Evolutionary conservation across 202 grass and related monocot genomes (phyloP).

Genomic region (Eragrostis tef): DNA sequence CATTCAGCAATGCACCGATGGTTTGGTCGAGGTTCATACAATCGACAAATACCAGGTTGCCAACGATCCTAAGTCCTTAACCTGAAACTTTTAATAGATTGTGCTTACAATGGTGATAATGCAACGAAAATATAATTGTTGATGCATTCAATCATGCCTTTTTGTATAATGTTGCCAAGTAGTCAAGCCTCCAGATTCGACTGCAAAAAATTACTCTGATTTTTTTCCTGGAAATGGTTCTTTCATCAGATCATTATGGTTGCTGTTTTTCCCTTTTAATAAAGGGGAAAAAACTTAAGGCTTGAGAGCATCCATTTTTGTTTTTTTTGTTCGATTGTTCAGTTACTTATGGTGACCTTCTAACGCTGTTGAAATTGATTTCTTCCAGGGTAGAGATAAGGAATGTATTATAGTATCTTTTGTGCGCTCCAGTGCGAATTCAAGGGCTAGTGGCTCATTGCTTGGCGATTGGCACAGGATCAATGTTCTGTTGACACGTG

Average conservation of each 20-base stretch:
- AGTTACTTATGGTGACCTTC: conserved; percentile 3
- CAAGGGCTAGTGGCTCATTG: conserved; percentile 66
- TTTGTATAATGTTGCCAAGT: conserved; percentile 34
- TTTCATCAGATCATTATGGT: conserved; percentile 23
- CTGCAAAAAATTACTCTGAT: not conserved
- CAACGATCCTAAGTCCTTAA: conserved; percentile 1
- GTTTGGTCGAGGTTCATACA: conserved; percentile 88
- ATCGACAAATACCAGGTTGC: conserved; percentile 96
- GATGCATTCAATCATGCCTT: not conserved
- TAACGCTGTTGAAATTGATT: conserved; percentile 33
- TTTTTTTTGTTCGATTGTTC: conserved; percentile 20
- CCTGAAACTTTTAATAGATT: conserved; percentile 22
- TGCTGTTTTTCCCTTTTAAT: not conserved
- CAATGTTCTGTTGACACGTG: conserved; percentile 86
- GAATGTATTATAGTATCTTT: conserved; percentile 93
- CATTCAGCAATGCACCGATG: conserved; percentile 65
- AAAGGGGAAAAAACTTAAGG: not conserved
- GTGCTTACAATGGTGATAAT: not conserved
- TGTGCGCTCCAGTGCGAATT: conserved; percentile 68
- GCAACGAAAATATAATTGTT: not conserved
- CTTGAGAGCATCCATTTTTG: conserved; percentile 19
- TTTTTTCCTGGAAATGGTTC: not conserved
- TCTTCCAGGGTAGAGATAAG: conserved; percentile 90
- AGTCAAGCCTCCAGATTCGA: conserved; percentile 8
- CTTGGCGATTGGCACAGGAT: conserved; percentile 97